Evolutionary conservation across 2,329 filamentous ascomycete species (phyloP), one percentile per base, ranked within the genome.

Genomic region (Periglandula ipomoeae): DNA sequence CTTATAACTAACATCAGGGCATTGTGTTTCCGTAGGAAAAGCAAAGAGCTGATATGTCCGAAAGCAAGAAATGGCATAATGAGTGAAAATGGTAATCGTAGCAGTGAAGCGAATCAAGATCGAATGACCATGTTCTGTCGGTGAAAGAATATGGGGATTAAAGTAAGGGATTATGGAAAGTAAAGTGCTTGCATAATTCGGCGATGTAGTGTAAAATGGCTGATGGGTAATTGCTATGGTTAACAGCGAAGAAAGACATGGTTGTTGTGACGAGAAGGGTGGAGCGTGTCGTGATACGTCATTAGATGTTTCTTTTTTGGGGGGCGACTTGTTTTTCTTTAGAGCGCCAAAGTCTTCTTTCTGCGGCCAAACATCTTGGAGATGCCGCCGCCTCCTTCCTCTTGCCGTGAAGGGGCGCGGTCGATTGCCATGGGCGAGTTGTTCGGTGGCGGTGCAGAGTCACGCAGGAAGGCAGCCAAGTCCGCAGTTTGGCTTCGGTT

Each of bases 401-500:
- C 70, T 26, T 62, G 65, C 17, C 61, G 60, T n/a, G 59, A 50
- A 6, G 58, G 57, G 17, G 48, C 23, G 7, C 57, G 57, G 2
- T 58, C 49, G 13, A 57, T 53, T 8, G 59, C 50, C 23, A 61
- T 54, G 22, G 65, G 58, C 13, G 73, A 71, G 2, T 50, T 46
- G 22, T 30, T 26, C 4, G 15, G 35, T 1, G 83, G 81, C 3
- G 85, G 85, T 30, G 74, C 82, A 13, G 84, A 85, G 57, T 81
- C 80, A 47, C 76, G 78, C 27, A 93, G 67, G 62, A 91, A 91
- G 46, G 81, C 79, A 1, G 87, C 85, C 40, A 91, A 66, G 45
- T 89, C 85, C 17, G 77, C 75, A 2, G 84, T 89, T 41, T 68
- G 65, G n/a, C 66, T 85, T 39, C 63, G 64, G n/a, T 65, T 66